Evolutionary conservation across 176 grass and related monocot species (phyloP), one percentile per base, ranked within the genome.

Genomic region (Juncus effusus): DNA sequence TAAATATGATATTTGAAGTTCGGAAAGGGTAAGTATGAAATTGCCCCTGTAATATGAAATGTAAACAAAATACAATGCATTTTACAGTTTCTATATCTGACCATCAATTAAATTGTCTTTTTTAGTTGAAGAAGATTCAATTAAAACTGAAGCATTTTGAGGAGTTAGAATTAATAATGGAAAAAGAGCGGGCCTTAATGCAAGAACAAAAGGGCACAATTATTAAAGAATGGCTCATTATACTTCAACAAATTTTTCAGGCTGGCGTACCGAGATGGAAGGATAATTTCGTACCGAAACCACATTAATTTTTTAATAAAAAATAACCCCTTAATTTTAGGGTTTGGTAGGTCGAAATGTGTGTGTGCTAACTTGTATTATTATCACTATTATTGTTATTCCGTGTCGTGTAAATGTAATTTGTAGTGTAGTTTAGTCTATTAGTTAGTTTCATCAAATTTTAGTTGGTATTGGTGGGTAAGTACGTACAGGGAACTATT

Each of bases 141-240:
- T 87, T 78, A 67, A 93, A 90, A 76, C 86, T 99, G 41, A 93
- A 90, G 62, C 85, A 93, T 67, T 87, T 90, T 28, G 78, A 88
- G 38, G 94, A 99, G 62, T 61, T 93, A 52, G 89, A 99, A 51
- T 60, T 62, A 10, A 78, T 85, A 56, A 99, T 99, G 89, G 81
- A 93, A 55, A 63, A 87, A 38, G 94, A 99, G 70, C 84, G 89
- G 37, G 62, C 44, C 61, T 14, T 76, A 4, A 52, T 94, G 60
- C 85, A 90, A 54, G 58, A 90, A 82, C 61, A 79, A 54, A 90
- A 99, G 70, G 76, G 64, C 50, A 75, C 74, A 57, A 62, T 93
- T 51, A 13, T 87, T 6, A 73, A 88, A 69, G 89, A 99, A 62
- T 99, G 95, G 95, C 54, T 83, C 4, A 64, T 56, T 39, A 74